A percentile compares a stretch with the other conserved stretches of the same genome.
Conservation (phyloP, 1,284 basidiomycete species). For the Filobasidium uniguttulatum region DNA sequence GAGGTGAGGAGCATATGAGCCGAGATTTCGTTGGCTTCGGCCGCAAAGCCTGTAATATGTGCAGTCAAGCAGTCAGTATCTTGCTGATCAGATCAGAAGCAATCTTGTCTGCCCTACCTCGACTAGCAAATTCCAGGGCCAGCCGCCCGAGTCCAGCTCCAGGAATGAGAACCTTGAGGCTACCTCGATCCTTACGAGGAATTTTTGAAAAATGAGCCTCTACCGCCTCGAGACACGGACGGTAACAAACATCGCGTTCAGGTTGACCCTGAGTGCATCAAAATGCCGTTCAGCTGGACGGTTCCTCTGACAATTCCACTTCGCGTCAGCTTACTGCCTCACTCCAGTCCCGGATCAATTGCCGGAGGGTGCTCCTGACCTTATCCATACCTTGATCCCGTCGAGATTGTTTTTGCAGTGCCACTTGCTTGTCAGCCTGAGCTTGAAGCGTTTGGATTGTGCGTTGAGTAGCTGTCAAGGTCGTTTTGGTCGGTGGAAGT, state of each 20-base stretch:
- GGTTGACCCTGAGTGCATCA: constrained; percentile 46
- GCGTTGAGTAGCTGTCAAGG: not conserved
- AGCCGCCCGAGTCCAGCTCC: constrained; percentile 75
- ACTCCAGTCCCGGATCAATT: constrained; percentile 84
- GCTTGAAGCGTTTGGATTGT: constrained; percentile 15
- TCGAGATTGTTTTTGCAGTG: constrained; percentile 15
- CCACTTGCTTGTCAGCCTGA: constrained; percentile 3
- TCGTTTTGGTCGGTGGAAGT: constrained; percentile 2
- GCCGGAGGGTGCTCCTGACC: constrained; percentile 72
- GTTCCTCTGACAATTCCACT: too few species aligned
- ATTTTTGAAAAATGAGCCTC: constrained; percentile 49
- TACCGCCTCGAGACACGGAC: constrained; percentile 62
- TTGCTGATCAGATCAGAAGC: constrained; percentile 2
- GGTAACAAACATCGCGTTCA: constrained; percentile 65
- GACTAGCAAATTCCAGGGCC: constrained; percentile 67
- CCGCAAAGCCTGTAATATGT: constrained; percentile 53
- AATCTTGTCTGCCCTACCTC: constrained; percentile 43
- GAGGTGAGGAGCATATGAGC: constrained; percentile 82
- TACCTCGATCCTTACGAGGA: constrained; percentile 37
- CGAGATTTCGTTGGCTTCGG: constrained; percentile 86
- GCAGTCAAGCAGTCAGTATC: not conserved
- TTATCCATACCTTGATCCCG: constrained; percentile 46
- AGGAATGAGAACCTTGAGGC: constrained; percentile 65
- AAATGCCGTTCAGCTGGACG: too few species aligned
- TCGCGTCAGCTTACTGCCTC: constrained; percentile 44